Conservation (phyloP, 345 rosid species). For the Brassica nigra region DNA sequence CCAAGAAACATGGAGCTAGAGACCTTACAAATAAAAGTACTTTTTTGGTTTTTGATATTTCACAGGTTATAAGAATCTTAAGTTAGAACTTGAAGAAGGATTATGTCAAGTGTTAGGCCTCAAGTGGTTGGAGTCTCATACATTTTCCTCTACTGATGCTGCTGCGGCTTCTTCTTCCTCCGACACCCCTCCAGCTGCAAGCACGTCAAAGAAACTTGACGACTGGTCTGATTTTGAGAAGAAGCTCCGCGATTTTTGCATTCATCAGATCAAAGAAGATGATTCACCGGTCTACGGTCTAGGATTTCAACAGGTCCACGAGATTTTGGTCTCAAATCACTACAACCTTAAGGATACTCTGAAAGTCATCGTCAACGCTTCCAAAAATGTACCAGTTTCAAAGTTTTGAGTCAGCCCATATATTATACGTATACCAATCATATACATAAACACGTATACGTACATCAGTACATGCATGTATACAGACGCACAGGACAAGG, state of each 20-base stretch:
- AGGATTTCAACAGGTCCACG: conserved; percentile 64
- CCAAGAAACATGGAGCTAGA: conserved; percentile 25
- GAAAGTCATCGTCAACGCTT: neutral
- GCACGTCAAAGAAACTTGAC: conserved; percentile 57
- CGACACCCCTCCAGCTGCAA: conserved; percentile 32
- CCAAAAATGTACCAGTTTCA: neutral
- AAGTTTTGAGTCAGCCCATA: neutral
- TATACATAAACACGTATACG: neutral
- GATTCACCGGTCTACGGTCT: conserved; percentile 66
- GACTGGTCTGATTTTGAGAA: conserved; percentile 55
- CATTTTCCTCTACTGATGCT: conserved; percentile 50
- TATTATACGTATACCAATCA: neutral
- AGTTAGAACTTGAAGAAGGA: conserved; percentile 87
- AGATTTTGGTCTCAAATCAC: conserved; percentile 54
- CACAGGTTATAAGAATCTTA: conserved; percentile 43
- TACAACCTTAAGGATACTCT: conserved; percentile 42
- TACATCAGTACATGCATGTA: neutral
- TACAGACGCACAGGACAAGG: neutral
- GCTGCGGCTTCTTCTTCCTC: conserved; percentile 42
- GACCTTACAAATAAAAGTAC: neutral
- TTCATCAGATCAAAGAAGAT: conserved; percentile 65
- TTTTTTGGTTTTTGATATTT: neutral
- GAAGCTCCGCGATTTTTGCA: conserved; percentile 69
- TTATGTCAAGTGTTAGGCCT: conserved; percentile 84
- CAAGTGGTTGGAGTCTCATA: conserved; percentile 85